Conservation (phyloP, 352 stramenopile species). For the Phytophthora meadii region DNA sequence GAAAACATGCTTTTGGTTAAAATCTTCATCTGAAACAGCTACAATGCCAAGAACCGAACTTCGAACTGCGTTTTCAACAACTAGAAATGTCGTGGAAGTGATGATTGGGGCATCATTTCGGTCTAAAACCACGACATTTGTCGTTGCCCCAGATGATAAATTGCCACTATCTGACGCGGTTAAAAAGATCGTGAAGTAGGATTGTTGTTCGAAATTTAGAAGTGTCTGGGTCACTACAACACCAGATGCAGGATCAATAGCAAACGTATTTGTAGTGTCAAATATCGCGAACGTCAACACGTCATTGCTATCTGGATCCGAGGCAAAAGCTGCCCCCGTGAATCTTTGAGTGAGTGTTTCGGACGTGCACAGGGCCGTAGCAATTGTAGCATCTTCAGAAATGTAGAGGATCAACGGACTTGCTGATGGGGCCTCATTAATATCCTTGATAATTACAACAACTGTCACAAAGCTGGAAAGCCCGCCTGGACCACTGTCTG, state of each 20-base stretch:
- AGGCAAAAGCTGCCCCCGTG: conserved; percentile 11
- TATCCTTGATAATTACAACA: conserved; percentile 13
- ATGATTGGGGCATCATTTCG: conserved; percentile 35
- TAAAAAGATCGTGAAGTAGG: conserved; percentile 16
- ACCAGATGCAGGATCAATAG: conserved; percentile 16
- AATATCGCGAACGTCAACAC: conserved; percentile 11
- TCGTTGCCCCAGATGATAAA: conserved; percentile 1
- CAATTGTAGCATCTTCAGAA: conserved; percentile 30
- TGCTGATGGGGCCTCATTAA: conserved; percentile 25
- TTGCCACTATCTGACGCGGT: conserved; percentile 19
- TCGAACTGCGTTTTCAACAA: conserved; percentile 15
- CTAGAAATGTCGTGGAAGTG: conserved; percentile 7
- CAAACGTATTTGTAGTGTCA: conserved; percentile 25
- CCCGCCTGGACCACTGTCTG: conserved; percentile 12
- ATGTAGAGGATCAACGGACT: conserved; percentile 18
- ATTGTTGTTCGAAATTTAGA: conserved; percentile 29
- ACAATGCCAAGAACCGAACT: conserved; percentile 13
- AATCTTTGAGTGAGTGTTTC: conserved; percentile 13
- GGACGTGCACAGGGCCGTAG: conserved; percentile 11
- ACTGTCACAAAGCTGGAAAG: conserved; percentile 20
- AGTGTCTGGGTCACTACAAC: conserved; percentile 5
- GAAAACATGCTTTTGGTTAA: conserved; percentile 27
- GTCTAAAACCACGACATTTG: conserved; percentile 32
- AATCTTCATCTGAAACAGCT: conserved; percentile 27
- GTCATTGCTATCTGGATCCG: conserved; percentile 27